Conservation (phyloP, 805 yeast genomes). For the Saccharomycopsis babjevae region DNA sequence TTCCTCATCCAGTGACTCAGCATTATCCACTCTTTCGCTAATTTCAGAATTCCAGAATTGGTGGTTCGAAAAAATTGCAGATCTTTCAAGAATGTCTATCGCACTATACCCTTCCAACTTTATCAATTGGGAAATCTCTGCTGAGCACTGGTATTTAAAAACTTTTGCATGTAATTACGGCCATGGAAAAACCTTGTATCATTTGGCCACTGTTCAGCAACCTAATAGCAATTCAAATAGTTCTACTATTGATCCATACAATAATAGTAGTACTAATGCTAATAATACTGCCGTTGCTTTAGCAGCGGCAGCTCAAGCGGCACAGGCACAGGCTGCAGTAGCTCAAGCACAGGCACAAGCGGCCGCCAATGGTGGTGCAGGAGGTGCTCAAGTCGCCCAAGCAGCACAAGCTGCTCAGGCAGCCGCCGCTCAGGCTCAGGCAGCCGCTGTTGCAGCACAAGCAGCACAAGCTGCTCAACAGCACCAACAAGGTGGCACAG, state of each 20-base stretch:
- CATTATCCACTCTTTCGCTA: slow-evolving; percentile 40
- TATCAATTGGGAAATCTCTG: slow-evolving; percentile 77
- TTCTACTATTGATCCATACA: neutral
- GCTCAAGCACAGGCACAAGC: neutral
- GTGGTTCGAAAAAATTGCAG: slow-evolving; percentile 85
- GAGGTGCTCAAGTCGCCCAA: neutral
- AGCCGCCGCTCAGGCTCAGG: neutral
- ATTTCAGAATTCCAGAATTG: slow-evolving; percentile 30
- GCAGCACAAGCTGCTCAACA: neutral
- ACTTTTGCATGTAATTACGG: slow-evolving; percentile 70
- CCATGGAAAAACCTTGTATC: slow-evolving; percentile 79
- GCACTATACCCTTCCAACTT: slow-evolving; percentile 70
- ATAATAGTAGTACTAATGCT: neutral
- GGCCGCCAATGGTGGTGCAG: neutral
- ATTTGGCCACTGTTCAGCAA: slow-evolving; percentile 79
- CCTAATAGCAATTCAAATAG: slow-evolving; percentile 9
- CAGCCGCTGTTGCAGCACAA: neutral
- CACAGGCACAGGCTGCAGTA: neutral
- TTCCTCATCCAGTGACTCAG: neutral
- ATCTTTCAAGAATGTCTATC: slow-evolving; percentile 78
- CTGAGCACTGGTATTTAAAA: slow-evolving; percentile 73
- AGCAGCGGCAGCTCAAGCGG: neutral
- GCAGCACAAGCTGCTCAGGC: neutral
- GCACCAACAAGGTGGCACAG: neutral
- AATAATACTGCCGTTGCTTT: neutral